Percentiles rank a stretch among this genome's conserved stretches.
Conservation (phyloP, 1,284 basidiomycete species). For the Ceratobasidium sp. region DNA sequence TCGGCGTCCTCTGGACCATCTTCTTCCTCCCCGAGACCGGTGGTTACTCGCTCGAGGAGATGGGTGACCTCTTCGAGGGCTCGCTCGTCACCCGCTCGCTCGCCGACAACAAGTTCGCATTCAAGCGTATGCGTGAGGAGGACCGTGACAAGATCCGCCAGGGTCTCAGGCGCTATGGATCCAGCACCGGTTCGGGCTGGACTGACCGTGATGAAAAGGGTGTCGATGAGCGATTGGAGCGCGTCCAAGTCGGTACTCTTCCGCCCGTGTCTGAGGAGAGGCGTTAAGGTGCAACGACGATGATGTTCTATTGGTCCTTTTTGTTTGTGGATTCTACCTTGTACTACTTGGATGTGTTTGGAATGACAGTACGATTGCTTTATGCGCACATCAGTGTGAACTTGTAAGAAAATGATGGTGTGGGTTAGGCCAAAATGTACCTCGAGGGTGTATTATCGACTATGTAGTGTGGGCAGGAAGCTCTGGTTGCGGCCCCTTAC, state of each 20-base stretch:
- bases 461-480: no score
- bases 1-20: constrained; percentile 45
- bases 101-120: constrained; percentile 43
- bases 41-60: constrained; percentile 46
- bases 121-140: constrained; percentile 40
- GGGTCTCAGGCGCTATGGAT: constrained; percentile 25
- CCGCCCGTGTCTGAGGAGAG: constrained; percentile 33
- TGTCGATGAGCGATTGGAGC: constrained; percentile 30
- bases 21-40: constrained; percentile 46
- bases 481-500: no score
- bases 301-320: not conserved
- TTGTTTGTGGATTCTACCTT: not conserved
- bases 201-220: constrained; percentile 21
- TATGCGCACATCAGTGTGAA: not conserved
- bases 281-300: not conserved
- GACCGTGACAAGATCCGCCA: constrained; percentile 34
- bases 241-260: constrained; percentile 17
- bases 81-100: constrained; percentile 45
- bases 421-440: no score
- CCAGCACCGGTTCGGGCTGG: constrained; percentile 20
- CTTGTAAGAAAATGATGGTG: not conserved
- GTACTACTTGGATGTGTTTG: no score
- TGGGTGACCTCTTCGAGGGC: constrained; percentile 45
- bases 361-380: not conserved
- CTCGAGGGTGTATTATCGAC: no score